These are phyloP conservation scores for Hevea brasiliensis DNA, from an alignment of 345 rosid species.

Conservation along the genomic window DNA sequence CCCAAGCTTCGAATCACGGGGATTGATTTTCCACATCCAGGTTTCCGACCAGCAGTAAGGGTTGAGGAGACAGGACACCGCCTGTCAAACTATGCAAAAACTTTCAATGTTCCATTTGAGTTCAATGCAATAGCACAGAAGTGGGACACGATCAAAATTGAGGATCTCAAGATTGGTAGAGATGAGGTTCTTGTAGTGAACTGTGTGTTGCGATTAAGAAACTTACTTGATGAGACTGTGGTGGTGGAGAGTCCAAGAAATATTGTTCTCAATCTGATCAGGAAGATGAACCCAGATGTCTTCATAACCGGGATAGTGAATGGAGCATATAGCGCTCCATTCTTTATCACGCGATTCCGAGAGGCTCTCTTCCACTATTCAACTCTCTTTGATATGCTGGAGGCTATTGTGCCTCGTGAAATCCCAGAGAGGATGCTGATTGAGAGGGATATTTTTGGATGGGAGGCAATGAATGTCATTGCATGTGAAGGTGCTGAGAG, in stretches of 20 bases:
- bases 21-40: constrained; percentile 54
- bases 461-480: constrained; percentile 51
- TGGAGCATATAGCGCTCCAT: constrained; percentile 55
- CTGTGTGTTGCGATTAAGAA: constrained; percentile 34
- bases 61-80: constrained; percentile 54
- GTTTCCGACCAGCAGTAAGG: constrained; percentile 52
- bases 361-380: constrained; percentile 63
- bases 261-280: constrained; percentile 45
- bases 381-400: constrained; percentile 52
- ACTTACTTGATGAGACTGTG: constrained; percentile 55
- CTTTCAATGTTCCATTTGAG: constrained; percentile 53
- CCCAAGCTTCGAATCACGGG: constrained; percentile 55
- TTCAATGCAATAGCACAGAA: constrained; percentile 51
- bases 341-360: constrained; percentile 51
- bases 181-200: constrained; percentile 48
- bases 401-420: constrained; percentile 44
- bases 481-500: constrained; percentile 63
- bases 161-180: constrained; percentile 44
- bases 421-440: constrained; percentile 43
- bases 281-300: constrained; percentile 40
- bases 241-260: constrained; percentile 46
- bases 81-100: constrained; percentile 40
- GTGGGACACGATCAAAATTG: constrained; percentile 54
- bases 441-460: constrained; percentile 44
- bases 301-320: constrained; percentile 43